Evolutionary conservation across 2,329 filamentous ascomycete genomes (phyloP).

Genomic region (Aspergillus melleus): DNA sequence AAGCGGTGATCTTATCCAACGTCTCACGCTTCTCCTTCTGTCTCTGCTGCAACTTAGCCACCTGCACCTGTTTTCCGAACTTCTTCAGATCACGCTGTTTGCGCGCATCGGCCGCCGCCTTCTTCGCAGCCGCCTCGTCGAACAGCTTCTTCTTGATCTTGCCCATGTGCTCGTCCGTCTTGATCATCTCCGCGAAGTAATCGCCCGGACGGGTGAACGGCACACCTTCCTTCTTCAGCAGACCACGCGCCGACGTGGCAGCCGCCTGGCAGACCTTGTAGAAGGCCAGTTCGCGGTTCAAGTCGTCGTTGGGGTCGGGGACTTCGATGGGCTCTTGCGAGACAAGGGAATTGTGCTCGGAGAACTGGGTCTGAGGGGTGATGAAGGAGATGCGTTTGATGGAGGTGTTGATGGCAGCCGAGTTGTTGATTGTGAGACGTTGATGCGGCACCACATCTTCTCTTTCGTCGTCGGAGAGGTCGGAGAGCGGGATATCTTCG

Average conservation of each 20-base stretch:
- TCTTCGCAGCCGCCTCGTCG: slow-evolving; percentile 88
- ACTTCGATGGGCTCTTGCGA: slow-evolving; percentile 70
- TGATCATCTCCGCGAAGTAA: slow-evolving; percentile 99
- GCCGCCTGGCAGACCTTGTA: slow-evolving; percentile 86
- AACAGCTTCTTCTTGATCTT: slow-evolving; percentile 91
- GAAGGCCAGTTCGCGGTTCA: slow-evolving; percentile 88
- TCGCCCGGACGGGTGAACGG: slow-evolving; percentile 87
- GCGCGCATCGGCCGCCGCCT: slow-evolving; percentile 85
- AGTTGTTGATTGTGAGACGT: slow-evolving; percentile 97
- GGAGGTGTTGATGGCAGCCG: slow-evolving; percentile 75
- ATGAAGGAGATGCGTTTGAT: slow-evolving; percentile 64
- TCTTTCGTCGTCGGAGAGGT: slow-evolving; percentile 77
- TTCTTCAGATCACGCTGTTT: slow-evolving; percentile 96
- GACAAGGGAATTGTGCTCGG: slow-evolving; percentile 75
- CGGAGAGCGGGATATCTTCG: slow-evolving; percentile 85
- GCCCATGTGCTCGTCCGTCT: slow-evolving; percentile 97
- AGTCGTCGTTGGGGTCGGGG: slow-evolving; percentile 83
- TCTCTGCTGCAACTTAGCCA: slow-evolving; percentile 92
- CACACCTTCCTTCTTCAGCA: slow-evolving; percentile 77
- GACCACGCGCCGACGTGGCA: slow-evolving; percentile 68
- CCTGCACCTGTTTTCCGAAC: slow-evolving; percentile 97
- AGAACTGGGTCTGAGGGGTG: slow-evolving; percentile 71
- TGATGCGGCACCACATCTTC: slow-evolving; percentile 88
- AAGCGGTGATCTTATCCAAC: slow-evolving; percentile 87
- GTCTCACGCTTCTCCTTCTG: slow-evolving; percentile 90